Percentiles rank a stretch among this genome's conserved stretches.
These are phyloP conservation scores for Paramecium bursaria DNA, from an alignment of 73 alveolate species.

Conservation along the genomic window DNA sequence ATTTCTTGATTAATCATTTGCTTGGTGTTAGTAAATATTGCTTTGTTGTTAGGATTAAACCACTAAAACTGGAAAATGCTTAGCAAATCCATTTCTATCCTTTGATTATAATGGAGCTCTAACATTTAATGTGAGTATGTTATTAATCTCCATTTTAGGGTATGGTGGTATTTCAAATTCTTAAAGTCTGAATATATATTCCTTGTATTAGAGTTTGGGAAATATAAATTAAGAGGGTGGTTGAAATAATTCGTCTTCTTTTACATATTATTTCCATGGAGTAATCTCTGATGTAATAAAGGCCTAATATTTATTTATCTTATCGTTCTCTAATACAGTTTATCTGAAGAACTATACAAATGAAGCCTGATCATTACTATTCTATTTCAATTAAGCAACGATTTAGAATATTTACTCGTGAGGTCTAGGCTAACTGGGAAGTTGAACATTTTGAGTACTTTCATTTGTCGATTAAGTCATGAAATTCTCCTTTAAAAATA, in stretches of 20 bases:
- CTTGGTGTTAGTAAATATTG: neutral
- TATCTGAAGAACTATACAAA: slow-evolving; percentile 13
- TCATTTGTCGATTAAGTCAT: neutral
- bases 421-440: slow-evolving; percentile 44
- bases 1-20: too few species aligned
- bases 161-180: slow-evolving; percentile 1
- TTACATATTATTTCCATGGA: slow-evolving; percentile 32
- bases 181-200: neutral
- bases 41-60: slow-evolving; percentile 3
- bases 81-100: slow-evolving; percentile 23
- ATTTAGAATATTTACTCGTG: neutral
- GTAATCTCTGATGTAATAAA: slow-evolving; percentile 20
- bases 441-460: slow-evolving; percentile 28
- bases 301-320: slow-evolving; percentile 8
- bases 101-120: neutral
- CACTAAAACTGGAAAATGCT: neutral
- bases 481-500: neutral
- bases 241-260: neutral
- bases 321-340: slow-evolving; percentile 43
- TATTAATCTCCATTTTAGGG: slow-evolving; percentile 27
- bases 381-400: neutral
- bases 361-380: neutral
- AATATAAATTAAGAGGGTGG: neutral
- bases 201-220: neutral
- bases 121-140: neutral